phyloP scores from a whole-genome alignment of 257 asterid genomes.

The Orobanche coerulescens region DNA sequence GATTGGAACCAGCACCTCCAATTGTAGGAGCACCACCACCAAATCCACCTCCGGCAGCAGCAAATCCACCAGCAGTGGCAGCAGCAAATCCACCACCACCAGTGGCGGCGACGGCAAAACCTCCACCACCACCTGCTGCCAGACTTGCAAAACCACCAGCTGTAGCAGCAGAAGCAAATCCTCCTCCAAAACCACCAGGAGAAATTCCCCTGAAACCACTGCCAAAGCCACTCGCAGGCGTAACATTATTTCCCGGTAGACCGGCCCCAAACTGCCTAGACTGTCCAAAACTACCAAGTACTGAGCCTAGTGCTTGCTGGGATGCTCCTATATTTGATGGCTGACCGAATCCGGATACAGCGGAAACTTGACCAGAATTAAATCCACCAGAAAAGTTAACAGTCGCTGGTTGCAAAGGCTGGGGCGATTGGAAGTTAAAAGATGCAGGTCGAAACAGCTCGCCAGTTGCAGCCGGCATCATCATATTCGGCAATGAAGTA shows the following conservation, averaged over 20 bases:
- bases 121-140: constrained; percentile 51
- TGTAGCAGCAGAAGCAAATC: constrained; percentile 44
- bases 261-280: constrained; percentile 86
- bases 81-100: constrained; percentile 37
- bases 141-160: constrained; percentile 45
- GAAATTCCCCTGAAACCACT: constrained; percentile 31
- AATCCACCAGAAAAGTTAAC: constrained; percentile 49
- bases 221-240: constrained; percentile 49
- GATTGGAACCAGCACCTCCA: constrained; percentile 3
- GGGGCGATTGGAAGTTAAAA: constrained; percentile 59
- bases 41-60: constrained; percentile 30
- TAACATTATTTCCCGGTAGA: constrained; percentile 49
- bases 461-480: constrained; percentile 35
- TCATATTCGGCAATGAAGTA: constrained; percentile 32
- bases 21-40: constrained; percentile 12
- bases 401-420: constrained; percentile 35
- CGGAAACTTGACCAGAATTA: constrained; percentile 40
- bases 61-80: constrained; percentile 31
- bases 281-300: constrained; percentile 93
- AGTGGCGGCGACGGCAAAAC: constrained; percentile 37
- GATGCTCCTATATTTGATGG: constrained; percentile 72
- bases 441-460: constrained; percentile 94
- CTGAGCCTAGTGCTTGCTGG: constrained; percentile 81
- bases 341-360: constrained; percentile 67
- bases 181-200: constrained; percentile 46